Percentiles rank a stretch among this genome's conserved stretches.
Evolutionary conservation across 1,139 yeast genomes (phyloP).

Genomic region (Pichia norvegensis): DNA sequence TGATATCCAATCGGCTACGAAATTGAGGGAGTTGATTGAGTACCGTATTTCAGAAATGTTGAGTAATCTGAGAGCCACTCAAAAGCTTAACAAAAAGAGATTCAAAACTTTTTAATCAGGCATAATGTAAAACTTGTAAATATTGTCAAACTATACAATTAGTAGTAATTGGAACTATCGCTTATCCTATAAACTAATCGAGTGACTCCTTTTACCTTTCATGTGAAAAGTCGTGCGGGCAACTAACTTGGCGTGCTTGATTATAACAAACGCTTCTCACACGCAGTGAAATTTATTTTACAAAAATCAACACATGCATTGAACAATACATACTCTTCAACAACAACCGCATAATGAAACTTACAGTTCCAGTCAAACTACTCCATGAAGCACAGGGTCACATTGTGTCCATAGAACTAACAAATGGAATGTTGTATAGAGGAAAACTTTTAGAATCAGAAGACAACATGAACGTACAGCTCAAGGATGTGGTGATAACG

Average conservation of each 20-base stretch:
- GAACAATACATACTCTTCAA: not conserved
- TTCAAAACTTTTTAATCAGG: slow-evolving; percentile 15
- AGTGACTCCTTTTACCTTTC: no score
- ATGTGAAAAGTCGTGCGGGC: no score
- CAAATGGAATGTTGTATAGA: slow-evolving; percentile 79
- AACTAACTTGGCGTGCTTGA: no score
- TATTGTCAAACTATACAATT: no score
- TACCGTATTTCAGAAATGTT: slow-evolving; percentile 58
- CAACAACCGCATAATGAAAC: not conserved
- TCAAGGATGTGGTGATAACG: slow-evolving; percentile 76
- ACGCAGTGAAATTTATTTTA: no score
- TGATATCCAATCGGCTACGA: slow-evolving; percentile 67
- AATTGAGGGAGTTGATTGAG: slow-evolving; percentile 58
- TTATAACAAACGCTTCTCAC: no score
- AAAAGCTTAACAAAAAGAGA: slow-evolving; percentile 14
- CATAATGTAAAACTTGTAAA: not conserved
- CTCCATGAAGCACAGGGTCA: slow-evolving; percentile 90
- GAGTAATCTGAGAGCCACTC: slow-evolving; percentile 32
- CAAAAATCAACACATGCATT: slow-evolving; percentile 32
- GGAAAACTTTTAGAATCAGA: slow-evolving; percentile 65
- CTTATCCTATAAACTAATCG: no score
- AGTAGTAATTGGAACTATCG: no score
- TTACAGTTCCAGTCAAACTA: slow-evolving; percentile 74
- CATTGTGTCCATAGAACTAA: slow-evolving; percentile 70
- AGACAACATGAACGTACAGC: slow-evolving; percentile 90